These are phyloP conservation scores for Capsicum baccatum DNA, from an alignment of 257 asterid genomes.

Conservation along the genomic window DNA sequence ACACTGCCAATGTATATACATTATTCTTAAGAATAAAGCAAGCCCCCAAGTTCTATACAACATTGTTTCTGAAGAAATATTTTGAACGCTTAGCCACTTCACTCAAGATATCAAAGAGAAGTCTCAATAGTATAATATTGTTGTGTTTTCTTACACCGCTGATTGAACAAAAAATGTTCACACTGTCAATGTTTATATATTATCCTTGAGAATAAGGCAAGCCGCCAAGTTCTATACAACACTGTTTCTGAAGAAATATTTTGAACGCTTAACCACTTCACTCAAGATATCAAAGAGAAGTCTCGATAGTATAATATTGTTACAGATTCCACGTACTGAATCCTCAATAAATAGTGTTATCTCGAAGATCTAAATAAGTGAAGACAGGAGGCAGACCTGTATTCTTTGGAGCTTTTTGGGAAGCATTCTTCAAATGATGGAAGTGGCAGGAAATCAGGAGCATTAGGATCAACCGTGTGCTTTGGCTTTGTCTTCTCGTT, in stretches of 20 bases:
- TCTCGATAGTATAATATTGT: background rate
- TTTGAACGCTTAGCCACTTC: background rate
- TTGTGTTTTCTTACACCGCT: background rate
- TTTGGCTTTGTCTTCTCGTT: slow-evolving; percentile 59
- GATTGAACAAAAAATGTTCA: background rate
- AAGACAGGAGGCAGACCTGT: slow-evolving; percentile 50
- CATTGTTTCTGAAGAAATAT: background rate
- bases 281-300: background rate
- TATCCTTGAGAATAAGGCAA: background rate
- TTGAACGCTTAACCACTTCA: background rate
- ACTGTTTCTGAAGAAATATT: background rate
- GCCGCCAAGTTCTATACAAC: background rate
- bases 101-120: background rate
- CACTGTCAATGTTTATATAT: background rate
- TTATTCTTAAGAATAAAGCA: background rate
- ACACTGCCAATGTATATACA: background rate
- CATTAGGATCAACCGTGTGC: slow-evolving; percentile 87
- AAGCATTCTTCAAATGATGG: slow-evolving; percentile 95
- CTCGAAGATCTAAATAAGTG: background rate
- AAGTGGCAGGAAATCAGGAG: slow-evolving; percentile 91
- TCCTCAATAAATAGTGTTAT: background rate
- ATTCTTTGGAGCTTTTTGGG: slow-evolving; percentile 89
- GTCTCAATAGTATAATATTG: background rate
- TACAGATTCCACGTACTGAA: background rate
- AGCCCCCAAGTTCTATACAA: background rate